Conservation (phyloP, 2,329 filamentous ascomycete genomes). For the Xylaria sp. region DNA sequence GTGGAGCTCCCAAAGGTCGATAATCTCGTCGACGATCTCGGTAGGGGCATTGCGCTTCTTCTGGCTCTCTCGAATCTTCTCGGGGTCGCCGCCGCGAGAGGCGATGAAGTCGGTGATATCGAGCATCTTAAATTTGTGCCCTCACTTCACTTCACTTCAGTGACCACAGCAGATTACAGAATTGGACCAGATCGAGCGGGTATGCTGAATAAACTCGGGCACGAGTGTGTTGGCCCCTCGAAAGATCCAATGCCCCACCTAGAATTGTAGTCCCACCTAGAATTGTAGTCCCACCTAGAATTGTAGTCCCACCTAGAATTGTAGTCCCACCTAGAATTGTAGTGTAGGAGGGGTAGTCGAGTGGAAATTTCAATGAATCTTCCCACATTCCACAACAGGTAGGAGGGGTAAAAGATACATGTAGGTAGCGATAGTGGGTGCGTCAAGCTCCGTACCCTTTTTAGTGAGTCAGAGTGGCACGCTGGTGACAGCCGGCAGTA, state of each 20-base stretch:
- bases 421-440: background rate
- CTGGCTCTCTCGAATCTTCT: slow-evolving; percentile 93
- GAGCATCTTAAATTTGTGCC: slow-evolving; percentile 43
- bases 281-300: too few relatives aligned
- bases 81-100: slow-evolving; percentile 90
- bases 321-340: slow-evolving; percentile 35
- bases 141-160: background rate
- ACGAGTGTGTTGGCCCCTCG: slow-evolving; percentile 10
- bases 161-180: background rate
- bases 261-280: slow-evolving; percentile 26
- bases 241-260: slow-evolving; percentile 33
- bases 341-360: slow-evolving; percentile 29
- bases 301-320: too few relatives aligned
- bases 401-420: slow-evolving; percentile 26
- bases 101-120: slow-evolving; percentile 80
- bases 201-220: background rate
- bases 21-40: slow-evolving; percentile 90
- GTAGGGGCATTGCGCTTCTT: slow-evolving; percentile 78
- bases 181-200: background rate
- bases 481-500: slow-evolving; percentile 2
- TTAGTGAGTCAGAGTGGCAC: slow-evolving; percentile 17
- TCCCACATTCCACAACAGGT: slow-evolving; percentile 18
- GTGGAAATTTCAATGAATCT: slow-evolving; percentile 26
- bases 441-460: slow-evolving; percentile 17
- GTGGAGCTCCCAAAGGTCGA: slow-evolving; percentile 86